These are phyloP conservation scores for Aspergillus quadricinctus DNA, from an alignment of 2,329 filamentous ascomycete species.

Conservation along the genomic window DNA sequence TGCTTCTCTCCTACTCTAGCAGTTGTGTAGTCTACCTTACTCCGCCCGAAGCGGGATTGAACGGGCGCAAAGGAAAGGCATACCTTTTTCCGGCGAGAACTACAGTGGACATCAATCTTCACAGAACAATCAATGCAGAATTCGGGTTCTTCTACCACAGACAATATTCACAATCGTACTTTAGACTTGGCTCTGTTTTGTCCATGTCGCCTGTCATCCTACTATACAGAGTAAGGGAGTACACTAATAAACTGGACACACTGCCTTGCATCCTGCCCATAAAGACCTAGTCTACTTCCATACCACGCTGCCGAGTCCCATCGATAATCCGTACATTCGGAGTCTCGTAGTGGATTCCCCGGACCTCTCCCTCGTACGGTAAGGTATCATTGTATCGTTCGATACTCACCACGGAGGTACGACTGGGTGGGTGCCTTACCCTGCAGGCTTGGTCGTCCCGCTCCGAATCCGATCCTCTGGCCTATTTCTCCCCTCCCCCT, in stretches of 20 bases:
- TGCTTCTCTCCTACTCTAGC: not conserved
- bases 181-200: not conserved
- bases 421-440: not conserved
- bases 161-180: not conserved
- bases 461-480: not conserved
- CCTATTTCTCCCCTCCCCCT: conserved; percentile 13
- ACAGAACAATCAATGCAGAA: not conserved
- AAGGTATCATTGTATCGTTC: not conserved
- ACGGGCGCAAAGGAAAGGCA: not conserved
- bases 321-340: conserved; percentile 13
- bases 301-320: not conserved
- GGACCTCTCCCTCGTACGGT: conserved; percentile 18
- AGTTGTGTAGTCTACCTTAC: not conserved
- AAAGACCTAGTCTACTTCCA: conserved; percentile 1
- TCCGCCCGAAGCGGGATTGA: conserved; percentile 9
- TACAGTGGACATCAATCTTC: not conserved
- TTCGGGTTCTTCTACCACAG: not conserved
- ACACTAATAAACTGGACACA: not conserved
- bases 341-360: conserved; percentile 19
- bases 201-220: not conserved
- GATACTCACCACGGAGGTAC: not conserved
- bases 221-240: not conserved
- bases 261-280: not conserved
- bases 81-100: conserved; percentile 4
- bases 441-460: not conserved